phyloP scores from a whole-genome alignment of 768 basidiomycete species.

The Infundibulicybe gibba region DNA sequence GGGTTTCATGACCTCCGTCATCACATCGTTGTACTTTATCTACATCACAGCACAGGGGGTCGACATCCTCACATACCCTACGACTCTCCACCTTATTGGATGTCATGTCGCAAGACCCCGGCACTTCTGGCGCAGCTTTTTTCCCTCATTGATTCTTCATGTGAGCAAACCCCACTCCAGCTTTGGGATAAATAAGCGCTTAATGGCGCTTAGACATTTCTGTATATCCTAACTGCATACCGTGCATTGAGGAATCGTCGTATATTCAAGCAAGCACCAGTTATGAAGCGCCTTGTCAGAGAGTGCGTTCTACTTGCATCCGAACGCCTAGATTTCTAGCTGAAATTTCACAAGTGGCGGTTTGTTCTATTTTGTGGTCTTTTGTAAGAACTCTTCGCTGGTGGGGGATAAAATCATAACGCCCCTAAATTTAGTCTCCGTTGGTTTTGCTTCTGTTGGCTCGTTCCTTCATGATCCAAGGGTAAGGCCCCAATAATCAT shows the following conservation, averaged over 20 bases:
- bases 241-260: conserved; percentile 28
- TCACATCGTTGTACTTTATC: conserved; percentile 25
- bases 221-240: conserved; percentile 31
- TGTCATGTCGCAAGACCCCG: conserved; percentile 27
- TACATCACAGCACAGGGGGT: conserved; percentile 14
- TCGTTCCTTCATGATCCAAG: conserved; percentile 24
- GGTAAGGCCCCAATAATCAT: conserved; percentile 12
- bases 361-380: conserved; percentile 36
- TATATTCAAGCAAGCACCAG: conserved; percentile 24
- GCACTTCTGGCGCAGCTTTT: conserved; percentile 28
- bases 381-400: conserved; percentile 18
- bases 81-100: conserved; percentile 15
- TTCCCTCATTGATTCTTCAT: conserved; percentile 34
- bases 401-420: conserved; percentile 13
- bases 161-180: conserved; percentile 13
- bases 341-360: conserved; percentile 25
- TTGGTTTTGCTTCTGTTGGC: no score
- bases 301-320: conserved; percentile 24
- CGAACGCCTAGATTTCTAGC: not conserved
- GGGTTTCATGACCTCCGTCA: conserved; percentile 22
- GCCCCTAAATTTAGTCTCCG: conserved; percentile 26
- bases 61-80: conserved; percentile 5
- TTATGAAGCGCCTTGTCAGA: conserved; percentile 30
- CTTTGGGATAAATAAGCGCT: not conserved
- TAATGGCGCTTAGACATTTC: conserved; percentile 19